Evolutionary conservation across 2,329 filamentous ascomycete genomes (phyloP), one percentile per base, ranked within the genome.

Genomic region (Phaeosphaeria sp.): DNA sequence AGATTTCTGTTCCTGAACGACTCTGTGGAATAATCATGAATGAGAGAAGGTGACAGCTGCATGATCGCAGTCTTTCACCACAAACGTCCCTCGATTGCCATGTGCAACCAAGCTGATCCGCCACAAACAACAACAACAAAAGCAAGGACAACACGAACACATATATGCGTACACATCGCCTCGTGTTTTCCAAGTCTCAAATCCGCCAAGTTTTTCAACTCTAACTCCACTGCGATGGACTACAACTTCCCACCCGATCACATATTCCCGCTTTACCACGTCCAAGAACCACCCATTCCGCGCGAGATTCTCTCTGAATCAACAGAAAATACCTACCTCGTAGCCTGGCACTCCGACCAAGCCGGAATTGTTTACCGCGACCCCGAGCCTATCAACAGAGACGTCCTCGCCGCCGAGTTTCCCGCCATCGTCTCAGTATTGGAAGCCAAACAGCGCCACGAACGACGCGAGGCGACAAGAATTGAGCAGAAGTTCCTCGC

Each of bases 361-460:
- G 50, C 22, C 15, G 52, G 52, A 5, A 30, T 59, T 17, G 3
- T 43, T 18, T 30, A 18, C 33, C 33, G 20, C 8, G 2, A 36
- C 20, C 49, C 42, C 3, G 11, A 17, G 7, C 43, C 39, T 15
- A 13, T 49, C 42, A 22, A 17, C n/a, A 59, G 46, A 40, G 22
- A 18, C 18, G 36, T 24, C 4, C 3, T 58, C 30, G 24, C 43
- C 40, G 20, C 46, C 3, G 1, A n/a, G 9, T 56, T 49, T 24
- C 58, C 58, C 2, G 42, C 43, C 3, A 24, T 58, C 5, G 46
- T 51, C 8, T 7, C 46, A 39, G 49, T 30, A 20, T 59, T 49
- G 49, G 24, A 58, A n/a, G 15, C 9, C 6, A 51, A 51, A 44
- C 20, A 21, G 25, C 30, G n/a, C 9, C 25, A 55, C 11, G 17